Percentiles rank a stretch among this genome's conserved stretches.
phyloP scores from a whole-genome alignment of 2,329 filamentous ascomycete species.

The Venturia effusa region DNA sequence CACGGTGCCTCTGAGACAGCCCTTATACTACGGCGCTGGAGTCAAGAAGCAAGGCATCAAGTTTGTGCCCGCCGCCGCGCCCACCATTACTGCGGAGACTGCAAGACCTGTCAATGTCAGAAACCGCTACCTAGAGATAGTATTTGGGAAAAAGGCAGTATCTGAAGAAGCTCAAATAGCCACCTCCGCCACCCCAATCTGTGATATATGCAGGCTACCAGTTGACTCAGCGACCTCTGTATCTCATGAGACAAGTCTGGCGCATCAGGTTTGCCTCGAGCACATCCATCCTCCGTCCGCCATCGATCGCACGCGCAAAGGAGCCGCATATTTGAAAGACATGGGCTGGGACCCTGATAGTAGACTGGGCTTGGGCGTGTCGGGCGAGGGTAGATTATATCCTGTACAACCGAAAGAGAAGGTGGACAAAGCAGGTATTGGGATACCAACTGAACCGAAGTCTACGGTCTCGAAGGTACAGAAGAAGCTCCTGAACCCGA shows the following conservation, averaged over 20 bases:
- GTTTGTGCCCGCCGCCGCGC: slow-evolving; percentile 43
- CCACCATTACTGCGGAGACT: slow-evolving; percentile 10
- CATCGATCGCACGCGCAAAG: slow-evolving; percentile 59
- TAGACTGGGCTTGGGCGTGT: slow-evolving; percentile 58
- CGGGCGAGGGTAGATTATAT: slow-evolving; percentile 58
- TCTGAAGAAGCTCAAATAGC: not conserved
- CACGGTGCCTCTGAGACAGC: slow-evolving; percentile 46
- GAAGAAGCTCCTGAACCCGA: slow-evolving; percentile 21
- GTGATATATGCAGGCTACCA: slow-evolving; percentile 26
- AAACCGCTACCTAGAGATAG: slow-evolving; percentile 57
- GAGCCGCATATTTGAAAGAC: slow-evolving; percentile 52
- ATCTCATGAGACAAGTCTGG: slow-evolving; percentile 51
- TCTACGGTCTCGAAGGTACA: not conserved
- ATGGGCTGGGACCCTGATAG: slow-evolving; percentile 69
- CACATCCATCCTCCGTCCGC: slow-evolving; percentile 65
- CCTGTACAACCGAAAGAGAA: slow-evolving; percentile 67
- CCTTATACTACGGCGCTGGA: slow-evolving; percentile 51
- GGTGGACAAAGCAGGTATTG: slow-evolving; percentile 60
- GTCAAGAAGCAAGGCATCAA: slow-evolving; percentile 49
- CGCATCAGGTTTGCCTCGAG: slow-evolving; percentile 58
- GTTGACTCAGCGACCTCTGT: slow-evolving; percentile 15
- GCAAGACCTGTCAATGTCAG: slow-evolving; percentile 37
- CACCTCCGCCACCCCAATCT: slow-evolving; percentile 10
- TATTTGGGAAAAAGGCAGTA: slow-evolving; percentile 37
- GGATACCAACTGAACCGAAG: slow-evolving; percentile 21